A percentile compares a stretch with the other conserved stretches of the same genome.
Conservation (phyloP, 371 early-diverging fungal genomes). For the Mortierella sp. region DNA sequence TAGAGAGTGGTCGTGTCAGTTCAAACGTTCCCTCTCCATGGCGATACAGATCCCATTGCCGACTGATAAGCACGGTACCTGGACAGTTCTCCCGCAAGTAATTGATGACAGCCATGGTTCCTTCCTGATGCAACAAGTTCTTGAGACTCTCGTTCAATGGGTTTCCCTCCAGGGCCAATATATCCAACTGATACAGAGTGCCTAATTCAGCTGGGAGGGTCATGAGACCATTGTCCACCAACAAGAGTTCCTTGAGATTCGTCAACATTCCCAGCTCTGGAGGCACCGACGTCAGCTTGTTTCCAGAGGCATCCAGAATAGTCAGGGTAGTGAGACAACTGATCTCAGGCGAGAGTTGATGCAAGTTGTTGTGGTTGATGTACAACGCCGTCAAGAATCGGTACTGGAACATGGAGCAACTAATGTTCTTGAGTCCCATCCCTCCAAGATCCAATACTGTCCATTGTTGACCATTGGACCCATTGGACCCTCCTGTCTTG, state of each 20-base stretch:
- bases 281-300: conserved; percentile 89
- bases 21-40: not conserved
- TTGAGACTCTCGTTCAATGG: conserved; percentile 91
- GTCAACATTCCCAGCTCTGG: conserved; percentile 91
- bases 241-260: conserved; percentile 84
- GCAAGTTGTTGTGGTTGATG: conserved; percentile 93
- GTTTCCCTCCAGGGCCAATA: conserved; percentile 97
- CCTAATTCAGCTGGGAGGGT: conserved; percentile 95
- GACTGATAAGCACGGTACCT: conserved; percentile 59
- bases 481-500: conserved; percentile 46
- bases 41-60: not conserved
- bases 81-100: conserved; percentile 94
- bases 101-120: conserved; percentile 84
- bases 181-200: conserved; percentile 91
- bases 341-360: conserved; percentile 79
- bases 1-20: conserved; percentile 2
- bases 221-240: conserved; percentile 94
- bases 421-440: conserved; percentile 87
- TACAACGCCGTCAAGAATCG: conserved; percentile 90
- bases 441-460: conserved; percentile 91
- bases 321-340: conserved; percentile 72
- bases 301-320: conserved; percentile 89
- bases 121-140: conserved; percentile 86
- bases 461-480: conserved; percentile 68
- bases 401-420: conserved; percentile 80